Evolutionary conservation across 148 eudicot species (phyloP), one percentile per base, ranked within the genome.

Genomic region (Rheum nobile): DNA sequence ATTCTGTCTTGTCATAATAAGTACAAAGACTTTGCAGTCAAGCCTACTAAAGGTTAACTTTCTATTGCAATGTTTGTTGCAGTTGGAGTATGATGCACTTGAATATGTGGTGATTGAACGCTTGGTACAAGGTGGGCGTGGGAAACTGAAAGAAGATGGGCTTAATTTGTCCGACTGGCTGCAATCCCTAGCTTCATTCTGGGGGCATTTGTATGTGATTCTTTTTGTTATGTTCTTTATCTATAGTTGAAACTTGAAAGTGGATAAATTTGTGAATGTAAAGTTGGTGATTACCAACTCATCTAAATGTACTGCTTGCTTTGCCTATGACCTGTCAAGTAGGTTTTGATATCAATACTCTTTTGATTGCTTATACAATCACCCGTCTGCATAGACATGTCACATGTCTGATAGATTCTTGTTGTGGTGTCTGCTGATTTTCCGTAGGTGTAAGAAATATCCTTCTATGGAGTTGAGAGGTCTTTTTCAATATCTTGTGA

Each of bases 151-250:
- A 78, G 99, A 92, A 61, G 97, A 96, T 70, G 99, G 97, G 72
- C 88, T 96, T 75, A 96, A 96, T 85, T 84, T 96, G 86, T 92
- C 99, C 39, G 97, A 96, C 75, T 96, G 99, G 99, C 97, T 96
- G 78, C 97, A 92, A 78, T 96, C 93, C n/a, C 77, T 96, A 84
- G 99, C 99, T 59, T 92, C 96, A 50, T 96, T 96, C 84, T 96
- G 99, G 99, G 99, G 99, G 75, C 99, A 92, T 85, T 79, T 96
- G 99, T 96, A 92, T 74, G 99, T 85, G 65, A 47, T 77, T 73
- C 47, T 42, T 35, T 72, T 39, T 38, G 1, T 24, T 12, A 34
- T 65, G 39, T 32, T 65, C 70, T 65, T 65, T 34, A n/a, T n/a
- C n/a, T n/a, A n/a, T n/a, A n/a, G n/a, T n/a, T n/a, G n/a, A n/a